These are phyloP conservation scores for Yamagishiella unicocca DNA, from an alignment of 139 green algal species.

Conservation along the genomic window DNA sequence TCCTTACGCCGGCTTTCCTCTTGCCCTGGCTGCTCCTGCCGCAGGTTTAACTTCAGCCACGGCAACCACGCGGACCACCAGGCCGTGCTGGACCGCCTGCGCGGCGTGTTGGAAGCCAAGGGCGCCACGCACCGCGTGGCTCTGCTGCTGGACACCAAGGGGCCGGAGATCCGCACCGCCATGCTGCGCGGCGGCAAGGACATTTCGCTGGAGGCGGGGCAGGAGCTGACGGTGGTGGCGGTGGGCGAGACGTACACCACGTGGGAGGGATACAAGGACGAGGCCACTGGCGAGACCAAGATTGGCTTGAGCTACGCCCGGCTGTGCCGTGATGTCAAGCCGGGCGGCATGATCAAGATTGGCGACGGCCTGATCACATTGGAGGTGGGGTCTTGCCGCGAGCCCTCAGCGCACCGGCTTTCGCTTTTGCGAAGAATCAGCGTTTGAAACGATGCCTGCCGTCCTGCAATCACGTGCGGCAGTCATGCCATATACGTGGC, in stretches of 20 bases:
- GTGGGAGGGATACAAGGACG: conserved; percentile 63
- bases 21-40: too few species aligned
- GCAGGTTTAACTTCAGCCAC: conserved; percentile 88
- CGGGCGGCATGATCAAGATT: conserved; percentile 74
- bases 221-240: conserved; percentile 69
- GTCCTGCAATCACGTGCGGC: background rate
- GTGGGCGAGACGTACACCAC: conserved; percentile 69
- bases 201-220: conserved; percentile 59
- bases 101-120: conserved; percentile 33
- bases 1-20: too few species aligned
- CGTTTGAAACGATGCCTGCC: background rate
- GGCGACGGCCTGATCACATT: conserved; percentile 77
- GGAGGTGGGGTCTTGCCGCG: conserved; percentile 48
- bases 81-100: conserved; percentile 56
- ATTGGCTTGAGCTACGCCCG: conserved; percentile 70
- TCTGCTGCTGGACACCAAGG: conserved; percentile 53
- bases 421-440: background rate
- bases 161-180: conserved; percentile 67
- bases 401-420: too few species aligned
- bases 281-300: conserved; percentile 60
- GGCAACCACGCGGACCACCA: conserved; percentile 76
- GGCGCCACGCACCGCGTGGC: conserved; percentile 65
- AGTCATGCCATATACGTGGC: too few species aligned
- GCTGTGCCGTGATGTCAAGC: conserved; percentile 66
- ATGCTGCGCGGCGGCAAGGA: conserved; percentile 65